These are phyloP conservation scores for Lycium ferocissimum DNA, from an alignment of 257 asterid genomes.

Conservation along the genomic window DNA sequence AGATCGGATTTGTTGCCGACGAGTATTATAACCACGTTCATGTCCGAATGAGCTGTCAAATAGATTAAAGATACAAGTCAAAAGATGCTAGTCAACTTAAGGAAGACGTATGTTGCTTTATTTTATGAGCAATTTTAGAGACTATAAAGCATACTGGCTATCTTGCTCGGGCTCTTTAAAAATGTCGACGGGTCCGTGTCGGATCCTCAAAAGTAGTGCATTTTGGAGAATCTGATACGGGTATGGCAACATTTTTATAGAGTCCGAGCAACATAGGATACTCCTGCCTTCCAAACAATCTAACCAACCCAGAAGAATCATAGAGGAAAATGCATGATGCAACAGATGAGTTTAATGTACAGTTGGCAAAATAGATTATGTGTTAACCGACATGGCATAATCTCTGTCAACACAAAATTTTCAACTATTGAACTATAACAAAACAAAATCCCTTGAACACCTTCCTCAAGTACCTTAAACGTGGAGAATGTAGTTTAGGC, in stretches of 20 bases:
- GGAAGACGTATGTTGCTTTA: neutral
- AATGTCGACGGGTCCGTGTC: neutral
- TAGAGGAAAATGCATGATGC: neutral
- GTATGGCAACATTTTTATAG: neutral
- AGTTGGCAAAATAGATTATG: neutral
- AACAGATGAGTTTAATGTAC: neutral
- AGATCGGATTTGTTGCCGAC: slow-evolving; percentile 38
- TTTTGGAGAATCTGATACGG: neutral
- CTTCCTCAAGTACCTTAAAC: neutral
- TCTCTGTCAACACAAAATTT: neutral
- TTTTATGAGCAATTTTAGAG: neutral
- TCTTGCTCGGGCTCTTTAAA: neutral
- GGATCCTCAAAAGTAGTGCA: neutral
- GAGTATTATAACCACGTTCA: slow-evolving; percentile 39
- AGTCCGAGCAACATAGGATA: neutral
- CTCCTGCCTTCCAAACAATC: neutral
- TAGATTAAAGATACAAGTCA: slow-evolving; percentile 10
- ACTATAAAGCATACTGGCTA: neutral
- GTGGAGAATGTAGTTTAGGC: neutral
- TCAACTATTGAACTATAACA: slow-evolving; percentile 2
- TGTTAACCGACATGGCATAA: neutral
- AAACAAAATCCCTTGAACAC: slow-evolving; percentile 11
- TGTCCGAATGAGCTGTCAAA: slow-evolving; percentile 36
- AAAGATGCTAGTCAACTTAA: neutral
- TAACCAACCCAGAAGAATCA: slow-evolving; percentile 1